Evolutionary conservation across 495 filamentous ascomycete species (phyloP), one percentile per base, ranked within the genome.

Genomic region (Daldinia concentrica): DNA sequence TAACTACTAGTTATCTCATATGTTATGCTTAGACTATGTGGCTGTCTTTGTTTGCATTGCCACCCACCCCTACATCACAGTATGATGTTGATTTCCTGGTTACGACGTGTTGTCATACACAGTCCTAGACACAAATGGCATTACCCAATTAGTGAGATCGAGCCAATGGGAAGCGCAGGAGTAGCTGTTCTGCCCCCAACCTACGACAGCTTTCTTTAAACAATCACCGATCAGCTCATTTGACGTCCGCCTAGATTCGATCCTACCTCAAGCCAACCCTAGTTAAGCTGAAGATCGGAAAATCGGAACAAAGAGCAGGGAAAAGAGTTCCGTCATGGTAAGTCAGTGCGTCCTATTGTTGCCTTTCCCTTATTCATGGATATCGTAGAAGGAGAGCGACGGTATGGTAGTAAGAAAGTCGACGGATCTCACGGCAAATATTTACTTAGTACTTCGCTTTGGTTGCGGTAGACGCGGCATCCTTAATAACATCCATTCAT

Each of bases 141-240:
- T 62, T 43, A 17, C 51, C 64, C 58, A 64, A 64, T 60, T 68
- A 52, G 54, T 24, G 29, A 51, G 55, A 73, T 73, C 65, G 70
- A 62, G 24, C 70, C 70, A 73, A 73, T 73, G 17, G 65, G 65
- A 64, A 57, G 57, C 32, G 41, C 29, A 55, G 62, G 64, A 63
- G 57, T 34, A 19, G 27, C 55, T 51, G 54, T 22, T 58, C 51
- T 51, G 37, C 55, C 50, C 48, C 15, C 58, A 27, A 48, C 55
- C 34, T 58, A 57, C 52, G 58, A 62, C 65, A 45, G 29, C 17
- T 17, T 51, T 58, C 54, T 57, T 41, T 52, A 61, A 65, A 51
- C 55, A 59, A 64, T 48, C 26, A 59, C 2, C 27, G 69, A 67
- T 64, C 69, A 72, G 69, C 69, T 63, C 69, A 71, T 63, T 71